Evolutionary conservation across 805 yeast genomes (phyloP), one percentile per base, ranked within the genome.

Genomic region (Lipomyces spencermartinsiae): DNA sequence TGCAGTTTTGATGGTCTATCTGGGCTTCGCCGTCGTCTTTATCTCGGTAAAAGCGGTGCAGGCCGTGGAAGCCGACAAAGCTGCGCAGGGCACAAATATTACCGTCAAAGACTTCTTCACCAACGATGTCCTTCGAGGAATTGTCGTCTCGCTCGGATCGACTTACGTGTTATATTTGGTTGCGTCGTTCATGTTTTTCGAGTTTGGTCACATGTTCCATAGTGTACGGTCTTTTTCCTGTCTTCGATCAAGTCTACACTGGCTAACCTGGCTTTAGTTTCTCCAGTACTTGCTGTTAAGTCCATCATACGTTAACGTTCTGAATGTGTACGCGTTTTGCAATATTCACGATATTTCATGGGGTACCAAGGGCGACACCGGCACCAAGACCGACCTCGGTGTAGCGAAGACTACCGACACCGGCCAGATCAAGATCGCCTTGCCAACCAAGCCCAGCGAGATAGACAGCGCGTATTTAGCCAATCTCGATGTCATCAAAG

Each of bases 301-400:
- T 71, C 99, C 99, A 0, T 87, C 96, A 0, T 95, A 93, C 78
- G 88, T 93, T 79, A 93, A 94, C 75, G 94, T 93, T 63, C 82
- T 94, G 76, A 93, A 92, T 78, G 94, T 94, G 69, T 94, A 94
- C 79, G 97, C 98, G 1, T 93, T 94, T 78, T 93, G 98, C 82
- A 94, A 94, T 79, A 89, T 94, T 69, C 97, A 94, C 78, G 99
- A 94, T 81, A 88, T 94, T 59, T 91, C 97, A 6, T 94, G 98
- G 98, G 98, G 98, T 77, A 94, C 97, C 3, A 92, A 93, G 78
- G 97, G 97, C 59, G 92, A 89, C 61, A 87, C 86, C 10, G 84
- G 74, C 19, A 87, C 58, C 76, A 87, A 82, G 76, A 86, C 82
- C 80, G 97, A 85, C 78, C 83, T 95, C 74, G 98, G 98, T 68